Evolutionary conservation across 1,139 yeast species (phyloP), one percentile per base, ranked within the genome.

Genomic region (Kurtzmaniella quercitrusa): DNA sequence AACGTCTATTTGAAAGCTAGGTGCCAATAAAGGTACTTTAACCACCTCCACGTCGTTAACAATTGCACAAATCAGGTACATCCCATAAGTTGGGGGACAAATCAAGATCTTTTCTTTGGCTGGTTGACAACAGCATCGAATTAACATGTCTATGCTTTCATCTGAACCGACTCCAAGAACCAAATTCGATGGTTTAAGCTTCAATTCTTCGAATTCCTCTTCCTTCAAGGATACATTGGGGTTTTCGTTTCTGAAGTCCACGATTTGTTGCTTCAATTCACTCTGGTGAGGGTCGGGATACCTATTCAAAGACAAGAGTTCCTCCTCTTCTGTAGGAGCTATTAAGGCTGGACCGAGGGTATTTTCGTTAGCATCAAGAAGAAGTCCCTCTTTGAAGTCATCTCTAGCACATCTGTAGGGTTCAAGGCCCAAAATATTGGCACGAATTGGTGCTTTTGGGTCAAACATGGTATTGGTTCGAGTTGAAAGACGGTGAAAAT

Each of bases 121-220:
- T 3, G 99, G 98, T 12, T 66, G 68, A 59, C 97, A 88, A 42
- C 86, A 78, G 44, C 95, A 88, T 53, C 99, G 73, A 49, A 93
- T 82, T 44, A 93, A 66, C 43, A 94, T 76, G 61, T 93, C 99
- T 44, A 94, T 89, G 55, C 95, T 83, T 63, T 93, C 99, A 59
- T 93, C 99, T 1, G 97, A 88, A 1, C 99, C 99, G 14, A 93
- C 98, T 28, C 98, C 98, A 36, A 93, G 74, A 59, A 95, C 89
- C 42, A 94, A 57, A 62, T 94, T 94, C 9, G 73, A 84, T 0
- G 86, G 76, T 0, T 67, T 65, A 47, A 91, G 59, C 4, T 64
- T 60, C 9, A 52, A 45, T 3, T 47, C 47, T 0, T 46, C 42
- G 23, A 52, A 40, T 23, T 55, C 50, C 32, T 58, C 55, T 18